Evolutionary conservation across 805 yeast species (phyloP).

Genomic region (Candida nonsorbophila): DNA sequence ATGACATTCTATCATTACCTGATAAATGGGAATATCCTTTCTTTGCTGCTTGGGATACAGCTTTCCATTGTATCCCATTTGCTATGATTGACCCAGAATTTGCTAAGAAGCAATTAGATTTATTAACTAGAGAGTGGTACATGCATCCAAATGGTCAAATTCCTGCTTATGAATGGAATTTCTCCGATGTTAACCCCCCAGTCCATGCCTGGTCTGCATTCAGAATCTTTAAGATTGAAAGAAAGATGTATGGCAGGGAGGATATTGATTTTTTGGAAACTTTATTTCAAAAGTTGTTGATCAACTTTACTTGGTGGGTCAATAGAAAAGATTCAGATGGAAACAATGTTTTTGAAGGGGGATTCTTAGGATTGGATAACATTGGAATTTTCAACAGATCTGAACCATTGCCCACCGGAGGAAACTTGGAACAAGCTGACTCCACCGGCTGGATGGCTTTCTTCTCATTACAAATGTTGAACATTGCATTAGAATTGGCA

Average conservation of each 20-base stretch:
- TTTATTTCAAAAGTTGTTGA: slow-evolving; percentile 84
- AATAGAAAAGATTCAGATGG: slow-evolving; percentile 85
- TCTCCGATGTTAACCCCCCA: slow-evolving; percentile 93
- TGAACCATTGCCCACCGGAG: slow-evolving; percentile 91
- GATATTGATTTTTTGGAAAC: slow-evolving; percentile 82
- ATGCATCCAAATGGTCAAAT: slow-evolving; percentile 98
- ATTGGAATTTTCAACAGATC: slow-evolving; percentile 90
- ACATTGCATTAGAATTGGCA: slow-evolving; percentile 86
- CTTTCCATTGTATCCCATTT: slow-evolving; percentile 88
- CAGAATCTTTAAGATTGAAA: slow-evolving; percentile 80
- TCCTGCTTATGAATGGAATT: slow-evolving; percentile 97
- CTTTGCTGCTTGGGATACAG: slow-evolving; percentile 96
- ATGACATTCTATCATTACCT: slow-evolving; percentile 83
- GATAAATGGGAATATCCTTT: slow-evolving; percentile 97
- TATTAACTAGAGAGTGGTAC: slow-evolving; percentile 90
- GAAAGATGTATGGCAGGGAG: slow-evolving; percentile 75
- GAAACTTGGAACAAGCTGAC: slow-evolving; percentile 86
- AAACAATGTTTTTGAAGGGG: slow-evolving; percentile 89
- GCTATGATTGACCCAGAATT: slow-evolving; percentile 92
- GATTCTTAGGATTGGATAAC: slow-evolving; percentile 87
- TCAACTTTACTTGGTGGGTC: slow-evolving; percentile 97
- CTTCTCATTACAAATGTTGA: slow-evolving; percentile 83
- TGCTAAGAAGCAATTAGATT: slow-evolving; percentile 82
- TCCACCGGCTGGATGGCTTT: slow-evolving; percentile 98
- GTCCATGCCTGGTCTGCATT: slow-evolving; percentile 96